A percentile compares a stretch with the other conserved stretches of the same genome.
Evolutionary conservation across 2,329 filamentous ascomycete species (phyloP).

Genomic region (Aspergillus ochraceoroseus): DNA sequence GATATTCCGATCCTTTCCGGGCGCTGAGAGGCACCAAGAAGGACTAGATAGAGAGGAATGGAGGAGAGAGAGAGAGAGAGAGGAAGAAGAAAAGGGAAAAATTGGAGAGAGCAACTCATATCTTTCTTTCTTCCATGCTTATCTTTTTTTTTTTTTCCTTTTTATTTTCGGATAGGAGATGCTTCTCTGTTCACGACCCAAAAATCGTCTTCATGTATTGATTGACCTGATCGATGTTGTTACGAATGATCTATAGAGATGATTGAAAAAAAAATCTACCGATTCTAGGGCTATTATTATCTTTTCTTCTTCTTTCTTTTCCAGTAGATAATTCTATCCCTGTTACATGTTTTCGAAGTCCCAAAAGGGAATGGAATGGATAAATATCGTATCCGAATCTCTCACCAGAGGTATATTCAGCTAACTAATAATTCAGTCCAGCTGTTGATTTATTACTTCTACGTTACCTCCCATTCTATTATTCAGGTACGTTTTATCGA

Average conservation of each 20-base stretch:
- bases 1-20: too few relatives aligned
- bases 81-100: neutral
- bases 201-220: conserved; percentile 22
- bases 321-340: neutral
- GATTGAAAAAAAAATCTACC: conserved; percentile 31
- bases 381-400: too few relatives aligned
- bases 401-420: too few relatives aligned
- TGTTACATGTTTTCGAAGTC: too few relatives aligned
- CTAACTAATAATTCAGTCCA: too few relatives aligned
- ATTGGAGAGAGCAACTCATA: neutral
- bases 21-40: too few relatives aligned
- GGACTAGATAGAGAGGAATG: too few relatives aligned
- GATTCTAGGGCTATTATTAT: too few relatives aligned
- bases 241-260: conserved; percentile 42
- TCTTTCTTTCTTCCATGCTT: conserved; percentile 1
- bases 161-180: neutral
- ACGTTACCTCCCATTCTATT: too few relatives aligned
- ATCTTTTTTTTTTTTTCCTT: conserved; percentile 5
- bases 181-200: conserved; percentile 8
- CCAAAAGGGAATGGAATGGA: too few relatives aligned
- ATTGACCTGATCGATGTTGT: conserved; percentile 36
- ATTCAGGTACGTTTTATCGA: too few relatives aligned
- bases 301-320: conserved; percentile 1
- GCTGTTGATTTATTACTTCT: too few relatives aligned
- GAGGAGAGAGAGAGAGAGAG: neutral